Percentiles rank a stretch among this genome's conserved stretches.
phyloP scores from a whole-genome alignment of 805 yeast species.

The Wickerhamiella hasegawae region DNA sequence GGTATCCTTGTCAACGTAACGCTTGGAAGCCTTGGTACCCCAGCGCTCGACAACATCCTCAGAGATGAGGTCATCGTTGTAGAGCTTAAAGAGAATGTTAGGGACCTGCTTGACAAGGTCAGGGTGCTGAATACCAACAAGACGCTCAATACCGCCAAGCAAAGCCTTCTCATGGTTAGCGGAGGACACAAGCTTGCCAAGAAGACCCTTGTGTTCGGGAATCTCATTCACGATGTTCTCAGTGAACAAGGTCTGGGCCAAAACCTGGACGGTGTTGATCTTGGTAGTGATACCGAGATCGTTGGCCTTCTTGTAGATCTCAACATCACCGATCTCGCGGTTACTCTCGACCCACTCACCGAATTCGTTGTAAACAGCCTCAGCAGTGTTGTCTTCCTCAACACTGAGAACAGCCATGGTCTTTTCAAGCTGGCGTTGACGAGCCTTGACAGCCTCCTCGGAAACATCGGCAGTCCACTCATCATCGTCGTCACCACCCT shows the following conservation, averaged over 20 bases:
- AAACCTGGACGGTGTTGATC: slow-evolving; percentile 70
- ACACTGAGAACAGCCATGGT: slow-evolving; percentile 21
- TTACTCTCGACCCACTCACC: slow-evolving; percentile 79
- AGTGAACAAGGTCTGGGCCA: slow-evolving; percentile 72
- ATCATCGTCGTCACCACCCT: slow-evolving; percentile 43
- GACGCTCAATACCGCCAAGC: slow-evolving; percentile 91
- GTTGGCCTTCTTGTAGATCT: slow-evolving; percentile 75
- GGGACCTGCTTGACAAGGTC: slow-evolving; percentile 59
- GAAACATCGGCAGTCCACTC: slow-evolving; percentile 98
- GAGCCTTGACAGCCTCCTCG: slow-evolving; percentile 84
- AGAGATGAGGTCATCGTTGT: slow-evolving; percentile 67
- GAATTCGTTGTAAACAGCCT: slow-evolving; percentile 46
- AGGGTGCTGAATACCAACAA: slow-evolving; percentile 68
- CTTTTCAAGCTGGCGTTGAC: slow-evolving; percentile 73
- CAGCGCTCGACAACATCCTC: slow-evolving; percentile 71
- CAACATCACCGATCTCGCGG: slow-evolving; percentile 67
- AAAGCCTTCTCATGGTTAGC: slow-evolving; percentile 61
- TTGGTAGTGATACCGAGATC: slow-evolving; percentile 60
- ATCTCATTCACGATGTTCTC: slow-evolving; percentile 61
- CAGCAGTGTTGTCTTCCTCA: slow-evolving; percentile 27
- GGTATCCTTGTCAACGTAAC: slow-evolving; percentile 80
- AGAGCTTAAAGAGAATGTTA: slow-evolving; percentile 63
- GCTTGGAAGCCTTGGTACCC: slow-evolving; percentile 86
- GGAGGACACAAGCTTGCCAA: slow-evolving; percentile 56
- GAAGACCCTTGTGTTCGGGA: slow-evolving; percentile 63